Evolutionary conservation across 192 early-diverging fungal species (phyloP), one percentile per base, ranked within the genome.

Genomic region (Backusella psychrophila): DNA sequence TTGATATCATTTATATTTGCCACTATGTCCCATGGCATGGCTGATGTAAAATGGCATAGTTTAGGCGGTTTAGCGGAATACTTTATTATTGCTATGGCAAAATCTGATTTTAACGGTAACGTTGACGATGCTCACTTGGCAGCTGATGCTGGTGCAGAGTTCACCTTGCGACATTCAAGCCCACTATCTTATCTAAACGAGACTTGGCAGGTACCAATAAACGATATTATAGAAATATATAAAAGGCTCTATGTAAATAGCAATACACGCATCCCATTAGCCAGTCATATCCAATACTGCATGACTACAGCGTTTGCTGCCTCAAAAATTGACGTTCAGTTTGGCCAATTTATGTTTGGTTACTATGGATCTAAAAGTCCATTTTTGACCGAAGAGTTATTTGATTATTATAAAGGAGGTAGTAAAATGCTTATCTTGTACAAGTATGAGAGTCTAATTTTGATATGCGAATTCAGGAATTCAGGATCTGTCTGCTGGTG

Each of bases 331-430:
- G 87, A 92, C 70, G 80, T 85, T 19, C 52, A 83, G 4, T 75
- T 88, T 66, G 93, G 91, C 1, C 80, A 85, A 38, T 85, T 89
- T 31, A 73, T 90, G 17, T 90, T 89, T 75, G 87, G 85, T 6
- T 77, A 75, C 38, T 90, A 86, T 73, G 91, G 89, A 6, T 76
- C 87, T 69, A 83, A 86, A 78, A 86, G 91, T 9, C 94, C 94
- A 0, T 94, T 94, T 77, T 80, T 97, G 70, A 86, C 89, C 1
- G 93, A 95, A 76, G 82, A 93, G 15, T 77, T 93, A 36, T 85
- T 91, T 53, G 79, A 86, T 23, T 96, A 97, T 65, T 87, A 89
- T 75, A 81, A 87, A 53, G 94, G 96, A 23, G 96, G 93, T 78
- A 80, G 36, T 29, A 63, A 35, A 15, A 4, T 4, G 34, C 11